Base-by-base conservation (phyloP, 176 grass and related monocot species). In the Stipa capillata region DNA sequence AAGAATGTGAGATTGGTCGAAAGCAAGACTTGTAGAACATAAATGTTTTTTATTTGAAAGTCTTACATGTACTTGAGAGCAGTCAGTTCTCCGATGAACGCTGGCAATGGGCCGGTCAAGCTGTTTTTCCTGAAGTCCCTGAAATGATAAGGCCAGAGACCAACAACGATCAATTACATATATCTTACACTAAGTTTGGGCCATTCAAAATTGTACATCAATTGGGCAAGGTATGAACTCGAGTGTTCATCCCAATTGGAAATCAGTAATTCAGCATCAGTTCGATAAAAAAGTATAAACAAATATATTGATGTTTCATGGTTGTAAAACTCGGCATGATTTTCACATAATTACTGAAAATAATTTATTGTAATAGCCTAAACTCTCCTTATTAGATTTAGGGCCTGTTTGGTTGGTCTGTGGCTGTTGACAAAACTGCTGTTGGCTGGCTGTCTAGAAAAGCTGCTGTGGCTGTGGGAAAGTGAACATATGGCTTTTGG, bases 71-170 rank as follows among this genome's bases (percentile, higher is more conserved):
- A 91, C 76, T 85, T 63, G 41, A 97, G 60, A 63, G 54, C 15
- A 76, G 94, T 91, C 67, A 97, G 61, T 72, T 97, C 90, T 36
- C 91, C 94, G 3, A 97, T 77, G 76, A 97, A 97, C 45, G 87
- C 89, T 20, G 94, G 94, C 42, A 97, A 75, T 0, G 84, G 57
- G 31, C 91, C 94, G 4, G 85, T 90, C 44, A 97, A 79, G 52
- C 87, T 91, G 34, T 94, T 97, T 85, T 60, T 81, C 5, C 21
- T 73, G 16, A 97, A 85, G 68, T 90, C 69, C 82, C 94, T 97
- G 89, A 72, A 83, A 90, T 42, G 13, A 70, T 20, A 85, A 73
- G 29, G 32, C 17, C 34, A 64, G 48, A 87, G 51, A 65, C 55
- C 42, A 62, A 65, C 14, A 42, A 39, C 0, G 14, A n/a, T 84